Percentiles rank a stretch among this genome's conserved stretches.
phyloP scores from a whole-genome alignment of 345 rosid genomes.

The Syzygium aromaticum region DNA sequence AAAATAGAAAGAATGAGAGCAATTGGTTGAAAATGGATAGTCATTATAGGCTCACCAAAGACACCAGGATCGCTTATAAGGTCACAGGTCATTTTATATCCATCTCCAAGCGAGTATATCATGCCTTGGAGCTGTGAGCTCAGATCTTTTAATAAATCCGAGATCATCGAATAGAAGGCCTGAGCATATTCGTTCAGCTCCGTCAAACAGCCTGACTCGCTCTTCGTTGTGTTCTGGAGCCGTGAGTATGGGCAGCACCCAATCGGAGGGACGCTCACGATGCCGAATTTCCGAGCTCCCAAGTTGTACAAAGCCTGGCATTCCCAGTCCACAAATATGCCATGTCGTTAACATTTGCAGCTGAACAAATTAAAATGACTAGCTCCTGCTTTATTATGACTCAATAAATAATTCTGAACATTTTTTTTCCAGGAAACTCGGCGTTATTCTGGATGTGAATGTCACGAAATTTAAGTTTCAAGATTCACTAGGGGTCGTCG shows the following conservation, averaged over 20 bases:
- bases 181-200: conserved; percentile 14
- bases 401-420: neutral
- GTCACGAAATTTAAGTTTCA: neutral
- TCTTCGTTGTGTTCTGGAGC: neutral
- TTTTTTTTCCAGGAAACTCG: neutral
- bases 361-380: neutral
- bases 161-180: neutral
- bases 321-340: neutral
- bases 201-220: conserved; percentile 2
- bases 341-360: neutral
- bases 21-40: neutral
- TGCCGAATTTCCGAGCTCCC: conserved; percentile 36
- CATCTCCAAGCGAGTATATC: conserved; percentile 12
- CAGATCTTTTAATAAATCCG: neutral
- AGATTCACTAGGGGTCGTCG: neutral
- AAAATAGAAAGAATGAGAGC: neutral
- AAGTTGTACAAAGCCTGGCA: conserved; percentile 11
- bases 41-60: neutral
- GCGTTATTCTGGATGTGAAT: neutral
- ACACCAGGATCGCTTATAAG: neutral
- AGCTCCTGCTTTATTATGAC: neutral
- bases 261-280: conserved; percentile 13
- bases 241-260: conserved; percentile 31
- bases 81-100: conserved; percentile 4
- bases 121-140: conserved; percentile 2